Evolutionary conservation across 2,329 filamentous ascomycete species (phyloP).

Genomic region (Phoma sp.): DNA sequence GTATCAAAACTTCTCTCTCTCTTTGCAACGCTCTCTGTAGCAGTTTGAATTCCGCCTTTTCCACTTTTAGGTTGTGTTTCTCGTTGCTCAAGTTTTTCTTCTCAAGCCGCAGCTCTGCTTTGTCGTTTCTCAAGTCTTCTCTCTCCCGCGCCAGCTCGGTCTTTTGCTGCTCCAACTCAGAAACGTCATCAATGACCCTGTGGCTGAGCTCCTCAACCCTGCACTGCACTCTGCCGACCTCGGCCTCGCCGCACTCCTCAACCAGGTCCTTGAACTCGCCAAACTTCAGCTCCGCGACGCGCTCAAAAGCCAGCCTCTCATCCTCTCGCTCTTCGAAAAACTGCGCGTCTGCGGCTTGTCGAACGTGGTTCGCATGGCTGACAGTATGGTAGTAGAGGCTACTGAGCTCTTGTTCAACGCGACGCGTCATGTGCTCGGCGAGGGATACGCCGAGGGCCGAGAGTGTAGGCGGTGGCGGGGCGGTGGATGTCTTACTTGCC

Average conservation of each 20-base stretch:
- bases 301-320: neutral
- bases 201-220: neutral
- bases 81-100: neutral
- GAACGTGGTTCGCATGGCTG: conserved; percentile 10
- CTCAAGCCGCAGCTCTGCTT: neutral
- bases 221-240: neutral
- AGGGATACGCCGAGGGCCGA: conserved; percentile 9
- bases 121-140: neutral
- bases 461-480: neutral
- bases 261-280: neutral
- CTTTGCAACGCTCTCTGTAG: neutral
- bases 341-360: conserved; percentile 9
- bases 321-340: conserved; percentile 1
- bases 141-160: neutral
- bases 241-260: neutral
- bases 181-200: neutral
- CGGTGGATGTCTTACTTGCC: no score
- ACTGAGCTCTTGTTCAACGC: conserved; percentile 5
- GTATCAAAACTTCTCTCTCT: neutral
- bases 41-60: neutral
- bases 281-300: neutral
- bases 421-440: neutral
- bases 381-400: conserved; percentile 7
- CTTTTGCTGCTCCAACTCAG: neutral
- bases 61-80: neutral